Percentiles rank a stretch among this genome's conserved stretches.
Conservation (phyloP, 2,329 filamentous ascomycete genomes). For the Phyllosticta citribraziliensis region DNA sequence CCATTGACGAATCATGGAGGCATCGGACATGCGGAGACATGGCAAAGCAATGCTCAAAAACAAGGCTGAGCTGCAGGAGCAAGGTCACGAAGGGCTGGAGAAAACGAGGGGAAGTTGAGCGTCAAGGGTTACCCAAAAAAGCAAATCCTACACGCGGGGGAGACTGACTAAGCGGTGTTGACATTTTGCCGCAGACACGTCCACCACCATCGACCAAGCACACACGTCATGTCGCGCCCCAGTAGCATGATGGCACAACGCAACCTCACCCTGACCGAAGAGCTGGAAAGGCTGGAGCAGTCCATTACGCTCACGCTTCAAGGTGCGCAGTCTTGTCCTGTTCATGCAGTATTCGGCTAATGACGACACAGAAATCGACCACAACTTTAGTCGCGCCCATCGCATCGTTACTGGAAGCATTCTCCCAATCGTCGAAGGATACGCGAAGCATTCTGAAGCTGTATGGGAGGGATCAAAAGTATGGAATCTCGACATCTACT, state of each 20-base stretch:
- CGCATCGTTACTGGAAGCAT: constrained; percentile 92
- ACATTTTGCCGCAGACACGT: constrained; percentile 4
- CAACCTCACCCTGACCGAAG: constrained; percentile 75
- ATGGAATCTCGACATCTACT: constrained; percentile 24
- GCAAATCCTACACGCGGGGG: neutral
- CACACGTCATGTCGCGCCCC: constrained; percentile 6
- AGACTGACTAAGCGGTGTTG: neutral
- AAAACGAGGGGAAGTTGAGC: neutral
- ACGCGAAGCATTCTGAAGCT: constrained; percentile 82
- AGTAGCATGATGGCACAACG: constrained; percentile 31
- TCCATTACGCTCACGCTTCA: constrained; percentile 93
- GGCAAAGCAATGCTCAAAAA: neutral
- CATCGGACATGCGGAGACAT: neutral
- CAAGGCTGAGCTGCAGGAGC: neutral
- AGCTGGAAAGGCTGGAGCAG: constrained; percentile 91
- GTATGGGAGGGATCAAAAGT: constrained; percentile 96
- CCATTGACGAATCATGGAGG: neutral
- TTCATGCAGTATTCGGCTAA: constrained; percentile 20
- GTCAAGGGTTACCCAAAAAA: neutral
- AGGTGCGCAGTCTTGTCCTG: constrained; percentile 43
- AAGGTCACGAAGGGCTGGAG: neutral
- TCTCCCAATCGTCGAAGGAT: constrained; percentile 85
- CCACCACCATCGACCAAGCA: neutral
- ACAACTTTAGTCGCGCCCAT: constrained; percentile 95
- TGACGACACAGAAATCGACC: constrained; percentile 70